Base-by-base conservation (phyloP, 345 rosid genomes). In the Schrenkiella parvula region DNA sequence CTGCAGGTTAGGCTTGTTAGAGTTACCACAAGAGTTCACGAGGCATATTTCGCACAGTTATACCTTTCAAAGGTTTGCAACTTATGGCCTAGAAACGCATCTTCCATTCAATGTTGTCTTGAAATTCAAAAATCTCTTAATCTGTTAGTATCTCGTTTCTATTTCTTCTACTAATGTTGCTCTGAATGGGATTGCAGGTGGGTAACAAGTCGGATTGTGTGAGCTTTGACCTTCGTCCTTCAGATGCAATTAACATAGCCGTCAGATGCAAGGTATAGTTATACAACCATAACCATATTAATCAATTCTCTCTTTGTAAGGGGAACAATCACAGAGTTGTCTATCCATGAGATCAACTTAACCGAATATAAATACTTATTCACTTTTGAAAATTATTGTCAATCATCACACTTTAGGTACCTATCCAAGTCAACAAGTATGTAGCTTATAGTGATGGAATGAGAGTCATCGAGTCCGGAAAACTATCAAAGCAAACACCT, bases 231-330 rank as follows among this genome's bases (percentile, higher is more conserved):
- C 90, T 93, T 55, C 88, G 95, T 60, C 97, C 98, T 71, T 91
- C 98, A 4, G 96, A 91, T 85, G 98, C 98, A 64, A 89, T 93
- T 57, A 93, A 93, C 67, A 93, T 93, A 76, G 98, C 97, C 17
- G 91, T 91, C 26, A 82, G 96, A 80, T 91, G 97, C 96, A 88
- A 93, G 97, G 98, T 93, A 85, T 52, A 26, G 23, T 34, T 34
- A 14, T 37, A 28, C 8, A 22, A 64, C 35, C 50, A 61, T 72
- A 43, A 44, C 38, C 29, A 59, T 10, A 22, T 44, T n/a, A 44
- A 21, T 32, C 5, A 18, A 0, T 5, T 28, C 31, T 28, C 34
- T 55, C 6, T 32, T 14, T 42, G 22, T 13, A 41, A 53, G 15
- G 7, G 34, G 7, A 15, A 21, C 23, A 46, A 12, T 19, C n/a